A percentile compares a stretch with the other conserved stretches of the same genome.
Conservation (phyloP, 164 flowering plant genomes). For the Nelumbo lutea region DNA sequence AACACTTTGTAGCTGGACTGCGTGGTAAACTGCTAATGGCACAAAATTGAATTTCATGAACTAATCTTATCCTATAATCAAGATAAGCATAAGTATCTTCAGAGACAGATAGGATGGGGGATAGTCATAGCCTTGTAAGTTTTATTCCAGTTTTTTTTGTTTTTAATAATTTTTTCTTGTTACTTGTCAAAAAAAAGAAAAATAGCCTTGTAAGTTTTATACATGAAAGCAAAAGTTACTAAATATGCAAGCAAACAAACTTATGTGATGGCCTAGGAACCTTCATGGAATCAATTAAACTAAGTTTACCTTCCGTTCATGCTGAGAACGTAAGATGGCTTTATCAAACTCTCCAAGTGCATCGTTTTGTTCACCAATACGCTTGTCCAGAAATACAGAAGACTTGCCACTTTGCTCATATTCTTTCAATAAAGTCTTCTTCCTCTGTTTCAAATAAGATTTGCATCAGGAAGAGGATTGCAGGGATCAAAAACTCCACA, state of each 20-base stretch:
- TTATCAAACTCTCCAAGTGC: constrained; percentile 80
- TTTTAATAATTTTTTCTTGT: no score
- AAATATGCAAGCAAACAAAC: not conserved
- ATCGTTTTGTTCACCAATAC: constrained; percentile 81
- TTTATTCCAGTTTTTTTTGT: no score
- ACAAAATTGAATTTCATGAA: no score
- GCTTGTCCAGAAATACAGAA: constrained; percentile 76
- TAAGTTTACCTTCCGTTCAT: constrained; percentile 60
- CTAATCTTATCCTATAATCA: no score
- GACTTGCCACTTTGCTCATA: constrained; percentile 78
- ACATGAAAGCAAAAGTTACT: not conserved
- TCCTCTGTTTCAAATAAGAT: constrained; percentile 46
- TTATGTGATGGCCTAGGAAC: not conserved
- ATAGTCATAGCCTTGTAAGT: no score
- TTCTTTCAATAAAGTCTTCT: constrained; percentile 78
- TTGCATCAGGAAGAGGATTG: not conserved
- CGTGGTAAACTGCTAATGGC: no score
- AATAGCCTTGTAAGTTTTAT: no score
- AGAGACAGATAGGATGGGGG: no score
- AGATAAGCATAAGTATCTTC: no score
- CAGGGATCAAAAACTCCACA: not conserved
- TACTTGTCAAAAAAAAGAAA: no score
- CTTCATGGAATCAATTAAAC: not conserved
- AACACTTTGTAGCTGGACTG: no score
- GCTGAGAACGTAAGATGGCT: constrained; percentile 86